Evolutionary conservation across 2,329 filamentous ascomycete species (phyloP), one percentile per base, ranked within the genome.

Genomic region (Neofusicoccum parvum): DNA sequence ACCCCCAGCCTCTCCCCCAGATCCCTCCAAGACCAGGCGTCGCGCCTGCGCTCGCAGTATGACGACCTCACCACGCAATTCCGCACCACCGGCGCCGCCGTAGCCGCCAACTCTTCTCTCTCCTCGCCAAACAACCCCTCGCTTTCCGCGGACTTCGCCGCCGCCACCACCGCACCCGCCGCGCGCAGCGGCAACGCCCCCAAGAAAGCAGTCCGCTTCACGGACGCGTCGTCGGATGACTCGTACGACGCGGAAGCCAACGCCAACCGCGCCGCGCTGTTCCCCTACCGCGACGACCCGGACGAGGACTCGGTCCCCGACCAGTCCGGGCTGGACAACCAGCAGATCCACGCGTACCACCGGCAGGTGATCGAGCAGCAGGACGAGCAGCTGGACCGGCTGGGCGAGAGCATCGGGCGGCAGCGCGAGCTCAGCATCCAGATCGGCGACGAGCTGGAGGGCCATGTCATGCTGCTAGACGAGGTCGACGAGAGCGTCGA

Each of bases 391-490:
- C 85, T 99, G n/a, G 94, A 98, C 76, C 84, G 86, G 10, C 82
- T 99, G 3, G 92, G 94, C n/a, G 87, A 88, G 72, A 92, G 88
- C 66, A 97, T 99, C 70, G 87, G 91, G 3, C 87, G 95, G 45
- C 95, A 98, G 81, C 85, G 96, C 58, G 92, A 98, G 80, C 83
- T 99, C 68, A 94, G 90, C 75, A 96, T 97, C 81, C 92, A 95
- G 81, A 98, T 99, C 73, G 94, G 95, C 36, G 92, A 97, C 76
- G 95, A 99, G 83, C 84, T 99, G 41, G 95, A 98, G 72, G 90
- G 88, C 70, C 95, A 99, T 73, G 91, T 96, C 43, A 85, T 90
- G 71, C 83, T 99, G 83, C 83, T 99, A 36, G 94, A 97, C 76
- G 94, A 97, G 72, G 88, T 96, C 50, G 95, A 98, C 74, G 86